phyloP scores from a whole-genome alignment of 1,284 basidiomycete species.

The Irpex sp. region DNA sequence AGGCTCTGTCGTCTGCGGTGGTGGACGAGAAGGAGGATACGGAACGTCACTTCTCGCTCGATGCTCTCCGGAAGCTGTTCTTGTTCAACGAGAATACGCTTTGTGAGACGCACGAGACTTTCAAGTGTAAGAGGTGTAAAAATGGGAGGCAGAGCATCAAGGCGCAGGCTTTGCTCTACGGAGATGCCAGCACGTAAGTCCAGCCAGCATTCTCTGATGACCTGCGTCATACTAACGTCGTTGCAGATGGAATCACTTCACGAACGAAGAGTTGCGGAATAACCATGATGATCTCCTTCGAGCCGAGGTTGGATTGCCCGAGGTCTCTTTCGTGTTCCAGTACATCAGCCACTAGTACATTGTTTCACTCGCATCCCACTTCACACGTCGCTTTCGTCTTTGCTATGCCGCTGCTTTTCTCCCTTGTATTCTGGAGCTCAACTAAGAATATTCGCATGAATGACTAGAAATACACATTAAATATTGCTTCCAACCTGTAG shows the following conservation, averaged over 20 bases:
- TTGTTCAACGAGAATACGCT: slow-evolving; percentile 85
- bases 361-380: not conserved
- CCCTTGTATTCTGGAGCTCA: not conserved
- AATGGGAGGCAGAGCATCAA: slow-evolving; percentile 85
- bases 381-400: not conserved
- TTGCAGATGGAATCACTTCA: slow-evolving; percentile 95
- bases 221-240: slow-evolving; percentile 8
- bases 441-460: not conserved
- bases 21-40: slow-evolving; percentile 97
- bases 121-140: slow-evolving; percentile 96
- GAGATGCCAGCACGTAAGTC: slow-evolving; percentile 95
- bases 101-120: slow-evolving; percentile 96
- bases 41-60: slow-evolving; percentile 93
- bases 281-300: slow-evolving; percentile 96
- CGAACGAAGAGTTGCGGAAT: slow-evolving; percentile 81
- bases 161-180: slow-evolving; percentile 86
- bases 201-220: not conserved
- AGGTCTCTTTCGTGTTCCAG: slow-evolving; percentile 91
- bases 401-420: not conserved
- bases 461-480: not conserved
- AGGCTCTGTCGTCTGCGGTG: slow-evolving; percentile 94
- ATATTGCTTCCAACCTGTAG: not conserved
- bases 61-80: slow-evolving; percentile 90
- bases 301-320: slow-evolving; percentile 81
- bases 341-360: slow-evolving; percentile 72